Percentiles rank a stretch among this genome's conserved stretches.
Conservation (phyloP, 768 basidiomycete genomes). For the Boletus reticuloceps region DNA sequence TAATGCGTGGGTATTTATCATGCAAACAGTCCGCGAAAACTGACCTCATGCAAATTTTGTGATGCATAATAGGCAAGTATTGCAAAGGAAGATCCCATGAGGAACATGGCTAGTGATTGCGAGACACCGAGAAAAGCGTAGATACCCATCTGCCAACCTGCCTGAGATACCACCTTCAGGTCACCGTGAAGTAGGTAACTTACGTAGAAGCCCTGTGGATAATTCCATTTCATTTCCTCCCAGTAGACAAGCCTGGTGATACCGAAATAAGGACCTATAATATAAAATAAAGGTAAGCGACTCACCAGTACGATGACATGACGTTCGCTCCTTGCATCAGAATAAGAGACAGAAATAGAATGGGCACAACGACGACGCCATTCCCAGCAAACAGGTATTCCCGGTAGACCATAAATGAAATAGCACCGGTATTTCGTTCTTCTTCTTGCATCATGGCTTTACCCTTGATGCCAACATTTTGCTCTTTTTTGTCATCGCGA, state of each 20-base stretch:
- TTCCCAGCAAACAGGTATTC: slow-evolving; percentile 69
- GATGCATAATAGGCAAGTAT: slow-evolving; percentile 78
- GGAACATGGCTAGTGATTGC: slow-evolving; percentile 66
- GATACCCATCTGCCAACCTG: slow-evolving; percentile 62
- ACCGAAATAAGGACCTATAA: not conserved
- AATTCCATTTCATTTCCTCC: slow-evolving; percentile 48
- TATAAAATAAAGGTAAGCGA: not conserved
- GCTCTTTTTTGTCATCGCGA: slow-evolving; percentile 35
- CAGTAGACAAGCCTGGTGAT: slow-evolving; percentile 74
- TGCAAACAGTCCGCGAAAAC: slow-evolving; percentile 8
- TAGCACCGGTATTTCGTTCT: slow-evolving; percentile 75
- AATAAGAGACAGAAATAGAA: slow-evolving; percentile 57
- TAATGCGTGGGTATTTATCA: not conserved
- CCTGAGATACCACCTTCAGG: slow-evolving; percentile 29
- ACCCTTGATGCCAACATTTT: slow-evolving; percentile 37
- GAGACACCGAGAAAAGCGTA: slow-evolving; percentile 72
- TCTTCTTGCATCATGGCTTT: slow-evolving; percentile 77
- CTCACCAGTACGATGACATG: slow-evolving; percentile 73
- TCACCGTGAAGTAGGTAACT: slow-evolving; percentile 18
- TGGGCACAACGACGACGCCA: slow-evolving; percentile 61
- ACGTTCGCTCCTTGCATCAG: slow-evolving; percentile 70
- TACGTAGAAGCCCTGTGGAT: slow-evolving; percentile 69
- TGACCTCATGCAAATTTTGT: slow-evolving; percentile 56
- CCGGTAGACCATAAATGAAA: slow-evolving; percentile 31
- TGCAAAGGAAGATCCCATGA: slow-evolving; percentile 64